A percentile compares a stretch with the other conserved stretches of the same genome.
Conservation (phyloP, 768 basidiomycete species). For the Dioszegia hungarica region DNA sequence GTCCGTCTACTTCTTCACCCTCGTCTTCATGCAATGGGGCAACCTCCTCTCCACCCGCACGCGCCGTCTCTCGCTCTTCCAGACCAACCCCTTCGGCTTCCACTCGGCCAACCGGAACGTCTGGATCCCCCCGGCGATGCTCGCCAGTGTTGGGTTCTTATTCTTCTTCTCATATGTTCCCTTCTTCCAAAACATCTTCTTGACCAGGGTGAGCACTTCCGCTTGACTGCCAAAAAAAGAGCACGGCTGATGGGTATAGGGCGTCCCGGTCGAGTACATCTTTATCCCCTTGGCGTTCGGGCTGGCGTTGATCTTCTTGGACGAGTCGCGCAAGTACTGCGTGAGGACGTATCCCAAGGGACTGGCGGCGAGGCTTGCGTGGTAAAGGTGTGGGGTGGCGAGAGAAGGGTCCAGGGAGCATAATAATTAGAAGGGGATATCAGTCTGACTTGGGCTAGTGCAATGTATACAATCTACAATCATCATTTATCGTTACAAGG, state of each 20-base stretch:
- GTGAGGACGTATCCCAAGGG: slow-evolving; percentile 44
- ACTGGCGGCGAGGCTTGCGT: slow-evolving; percentile 44
- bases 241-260: slow-evolving; percentile 12
- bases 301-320: slow-evolving; percentile 34
- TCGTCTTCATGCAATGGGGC: slow-evolving; percentile 62
- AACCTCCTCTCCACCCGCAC: slow-evolving; percentile 60
- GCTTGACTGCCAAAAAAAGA: background rate
- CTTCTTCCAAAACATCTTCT: slow-evolving; percentile 56
- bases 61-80: slow-evolving; percentile 57
- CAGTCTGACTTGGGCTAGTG: too few species aligned
- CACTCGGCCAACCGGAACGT: slow-evolving; percentile 48
- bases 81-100: slow-evolving; percentile 54
- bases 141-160: slow-evolving; percentile 52
- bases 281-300: slow-evolving; percentile 58
- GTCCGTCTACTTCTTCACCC: slow-evolving; percentile 52
- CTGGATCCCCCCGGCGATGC: slow-evolving; percentile 55
- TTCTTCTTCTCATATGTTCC: slow-evolving; percentile 51
- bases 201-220: slow-evolving; percentile 52
- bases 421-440: too few species aligned
- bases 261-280: slow-evolving; percentile 52
- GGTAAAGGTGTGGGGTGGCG: too few species aligned
- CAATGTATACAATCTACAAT: too few species aligned
- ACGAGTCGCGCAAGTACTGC: slow-evolving; percentile 47
- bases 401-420: too few species aligned
- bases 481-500: too few species aligned